phyloP scores from a whole-genome alignment of 495 filamentous ascomycete species.

The Penicillium coprophilum region DNA sequence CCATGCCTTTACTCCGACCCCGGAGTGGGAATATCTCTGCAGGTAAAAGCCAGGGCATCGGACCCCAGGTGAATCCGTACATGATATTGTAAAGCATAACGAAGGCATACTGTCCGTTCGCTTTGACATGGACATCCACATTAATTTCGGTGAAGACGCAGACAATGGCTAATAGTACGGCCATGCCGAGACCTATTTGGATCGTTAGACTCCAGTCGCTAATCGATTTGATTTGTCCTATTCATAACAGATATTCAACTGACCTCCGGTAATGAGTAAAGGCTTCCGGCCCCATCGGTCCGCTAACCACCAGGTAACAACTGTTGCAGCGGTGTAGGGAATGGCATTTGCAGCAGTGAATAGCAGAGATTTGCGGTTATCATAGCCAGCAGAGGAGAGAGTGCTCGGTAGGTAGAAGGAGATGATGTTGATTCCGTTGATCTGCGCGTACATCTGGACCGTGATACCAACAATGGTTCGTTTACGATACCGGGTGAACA shows the following conservation, averaged over 20 bases:
- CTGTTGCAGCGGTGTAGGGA: slow-evolving; percentile 35
- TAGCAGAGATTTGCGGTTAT: slow-evolving; percentile 28
- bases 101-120: slow-evolving; percentile 38
- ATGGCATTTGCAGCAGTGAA: slow-evolving; percentile 30
- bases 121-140: slow-evolving; percentile 19
- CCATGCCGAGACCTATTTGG: slow-evolving; percentile 22
- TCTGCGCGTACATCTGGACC: slow-evolving; percentile 34
- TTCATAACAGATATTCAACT: slow-evolving; percentile 5
- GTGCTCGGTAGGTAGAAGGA: slow-evolving; percentile 37
- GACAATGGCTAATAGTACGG: slow-evolving; percentile 26
- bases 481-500: slow-evolving; percentile 35
- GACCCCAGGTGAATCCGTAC: slow-evolving; percentile 58
- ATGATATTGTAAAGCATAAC: slow-evolving; percentile 39
- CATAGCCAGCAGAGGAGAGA: slow-evolving; percentile 28
- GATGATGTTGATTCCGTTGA: slow-evolving; percentile 41
- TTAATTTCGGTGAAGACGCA: slow-evolving; percentile 30
- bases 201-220: neutral
- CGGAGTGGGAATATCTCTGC: slow-evolving; percentile 72
- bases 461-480: slow-evolving; percentile 34
- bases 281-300: slow-evolving; percentile 43
- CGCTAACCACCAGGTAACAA: slow-evolving; percentile 30
- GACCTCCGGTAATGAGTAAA: slow-evolving; percentile 33
- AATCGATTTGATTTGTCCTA: neutral
- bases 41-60: slow-evolving; percentile 68
- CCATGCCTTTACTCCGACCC: slow-evolving; percentile 66